Conservation (phyloP, 768 basidiomycete genomes). For the Kwoniella europaea region DNA sequence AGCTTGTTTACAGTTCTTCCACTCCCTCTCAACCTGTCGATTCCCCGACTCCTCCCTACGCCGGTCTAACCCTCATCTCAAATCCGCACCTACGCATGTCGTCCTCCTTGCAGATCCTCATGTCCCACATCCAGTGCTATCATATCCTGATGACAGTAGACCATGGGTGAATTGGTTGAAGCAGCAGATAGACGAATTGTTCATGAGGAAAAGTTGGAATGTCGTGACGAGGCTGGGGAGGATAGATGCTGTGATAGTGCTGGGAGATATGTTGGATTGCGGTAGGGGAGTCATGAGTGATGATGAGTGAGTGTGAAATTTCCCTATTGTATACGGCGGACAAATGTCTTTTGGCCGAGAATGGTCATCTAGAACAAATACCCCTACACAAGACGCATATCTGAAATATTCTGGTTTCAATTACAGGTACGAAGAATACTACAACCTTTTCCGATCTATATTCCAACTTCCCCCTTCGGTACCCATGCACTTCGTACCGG, state of each 20-base stretch:
- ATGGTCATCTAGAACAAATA: too few relatives aligned
- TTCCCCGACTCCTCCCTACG: constrained; percentile 49
- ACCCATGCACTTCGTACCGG: constrained; percentile 76
- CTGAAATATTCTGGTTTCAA: too few relatives aligned
- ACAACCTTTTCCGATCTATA: constrained; percentile 70
- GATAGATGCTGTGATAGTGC: constrained; percentile 77
- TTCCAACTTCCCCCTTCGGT: constrained; percentile 65
- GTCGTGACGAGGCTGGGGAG: constrained; percentile 64
- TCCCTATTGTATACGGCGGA: too few relatives aligned
- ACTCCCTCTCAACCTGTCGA: constrained; percentile 47
- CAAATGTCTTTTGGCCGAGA: too few relatives aligned
- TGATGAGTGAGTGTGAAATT: constrained; percentile 66
- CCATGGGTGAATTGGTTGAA: constrained; percentile 66
- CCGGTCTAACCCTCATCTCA: constrained; percentile 24
- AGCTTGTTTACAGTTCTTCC: constrained; percentile 48
- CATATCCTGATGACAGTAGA: constrained; percentile 68
- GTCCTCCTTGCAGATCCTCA: constrained; percentile 90
- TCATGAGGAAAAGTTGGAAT: constrained; percentile 83
- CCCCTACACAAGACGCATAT: too few relatives aligned
- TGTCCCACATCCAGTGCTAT: constrained; percentile 71
- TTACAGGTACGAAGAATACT: constrained; percentile 75
- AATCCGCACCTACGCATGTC: constrained; percentile 63
- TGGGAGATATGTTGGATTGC: constrained; percentile 92
- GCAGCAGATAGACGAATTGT: constrained; percentile 75
- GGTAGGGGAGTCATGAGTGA: constrained; percentile 71